Base-by-base conservation (phyloP, 2,329 filamentous ascomycete species). In the Ceratocystis colombiana region DNA sequence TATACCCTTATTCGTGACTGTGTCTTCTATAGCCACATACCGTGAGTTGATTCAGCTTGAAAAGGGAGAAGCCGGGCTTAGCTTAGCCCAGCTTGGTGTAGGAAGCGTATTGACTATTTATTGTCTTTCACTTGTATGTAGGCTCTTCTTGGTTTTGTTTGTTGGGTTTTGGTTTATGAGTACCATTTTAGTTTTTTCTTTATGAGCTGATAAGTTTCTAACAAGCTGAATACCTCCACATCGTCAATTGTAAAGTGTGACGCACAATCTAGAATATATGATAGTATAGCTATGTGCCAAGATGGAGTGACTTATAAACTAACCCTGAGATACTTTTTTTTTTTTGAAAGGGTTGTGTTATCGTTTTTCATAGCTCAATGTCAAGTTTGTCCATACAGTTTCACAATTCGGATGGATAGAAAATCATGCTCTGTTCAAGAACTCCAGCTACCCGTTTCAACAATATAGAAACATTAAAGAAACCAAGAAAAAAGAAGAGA, bases 361-460 rank as follows among this genome's bases (percentile, higher is more conserved):
- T 41, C 37, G 10, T 41, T 41, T 15, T 41, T 41, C n/a, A 50
- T 15, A 17, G 17, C 5, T n/a, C 10, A 20, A 53, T 20, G 6
- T 20, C n/a, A 25, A 22, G 10, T 15, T 41, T 15, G 37, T 41
- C 12, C 2, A 53, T 33, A 28, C 63, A 64, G 25, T 45, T 12
- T 48, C 33, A 45, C 33, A 22, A 28, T 53, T 6, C 30, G 48
- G 20, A 37, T 41, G 55, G 20, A 37, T 41, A 45, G 53, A 65
- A 62, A 62, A n/a, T 37, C 55, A 59, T 62, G 10, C 37, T 46
- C 12, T 62, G 61, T 62, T 46, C 37, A 30, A 65, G n/a, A 59
- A 59, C 55, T 59, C 55, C 55, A 59, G 55, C 55, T 59, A 59
- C 55, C 37, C 53, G 64, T 59, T 44, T 61, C 33, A 41, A 57